Conservation (phyloP, 345 rosid genomes). For the Alliaria petiolata region DNA sequence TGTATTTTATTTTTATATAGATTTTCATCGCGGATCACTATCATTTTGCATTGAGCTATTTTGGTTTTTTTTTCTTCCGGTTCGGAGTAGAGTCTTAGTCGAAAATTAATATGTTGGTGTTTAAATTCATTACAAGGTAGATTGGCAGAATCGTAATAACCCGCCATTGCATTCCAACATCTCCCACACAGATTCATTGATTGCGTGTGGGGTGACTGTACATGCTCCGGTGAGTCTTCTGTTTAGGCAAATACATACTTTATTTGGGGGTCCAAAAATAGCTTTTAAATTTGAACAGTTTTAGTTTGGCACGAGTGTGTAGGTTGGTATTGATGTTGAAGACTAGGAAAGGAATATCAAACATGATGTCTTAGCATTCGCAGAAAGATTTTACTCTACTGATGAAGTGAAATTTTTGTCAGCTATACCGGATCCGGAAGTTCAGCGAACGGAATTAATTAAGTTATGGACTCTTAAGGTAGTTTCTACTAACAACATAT, state of each 20-base stretch:
- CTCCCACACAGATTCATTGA: constrained; percentile 78
- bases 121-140: constrained; percentile 26
- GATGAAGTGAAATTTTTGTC: constrained; percentile 55
- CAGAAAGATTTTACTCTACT: constrained; percentile 57
- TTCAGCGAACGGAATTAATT: constrained; percentile 61
- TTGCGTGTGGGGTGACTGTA: constrained; percentile 79
- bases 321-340: constrained; percentile 92
- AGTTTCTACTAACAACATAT: not conserved
- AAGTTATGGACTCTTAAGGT: constrained; percentile 95
- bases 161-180: constrained; percentile 71
- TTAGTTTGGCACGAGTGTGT: constrained; percentile 9
- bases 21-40: too few relatives aligned
- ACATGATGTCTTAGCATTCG: constrained; percentile 50
- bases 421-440: constrained; percentile 54
- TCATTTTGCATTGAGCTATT: not conserved
- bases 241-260: too few relatives aligned
- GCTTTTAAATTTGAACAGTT: too few relatives aligned
- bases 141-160: constrained; percentile 41
- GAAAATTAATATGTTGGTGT: too few relatives aligned
- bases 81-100: too few relatives aligned
- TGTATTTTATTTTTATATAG: too few relatives aligned
- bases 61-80: not conserved
- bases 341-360: constrained; percentile 60
- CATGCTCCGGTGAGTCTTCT: constrained; percentile 37
- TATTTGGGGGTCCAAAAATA: too few relatives aligned